phyloP scores from a whole-genome alignment of 495 filamentous ascomycete genomes.

The Tirmania nivea region DNA sequence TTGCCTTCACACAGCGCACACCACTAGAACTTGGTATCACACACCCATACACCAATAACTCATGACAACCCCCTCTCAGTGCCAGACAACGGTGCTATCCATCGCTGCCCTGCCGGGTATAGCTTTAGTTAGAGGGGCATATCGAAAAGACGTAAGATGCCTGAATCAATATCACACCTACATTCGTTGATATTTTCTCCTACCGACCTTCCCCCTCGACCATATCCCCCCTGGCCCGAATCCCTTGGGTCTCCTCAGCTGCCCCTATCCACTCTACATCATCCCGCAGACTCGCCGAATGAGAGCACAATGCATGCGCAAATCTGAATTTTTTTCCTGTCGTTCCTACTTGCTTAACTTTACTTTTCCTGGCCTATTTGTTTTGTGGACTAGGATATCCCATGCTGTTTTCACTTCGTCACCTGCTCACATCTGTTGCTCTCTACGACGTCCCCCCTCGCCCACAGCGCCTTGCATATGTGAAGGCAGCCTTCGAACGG shows the following conservation, averaged over 20 bases:
- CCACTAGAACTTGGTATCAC: no score
- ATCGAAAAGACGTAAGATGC: no score
- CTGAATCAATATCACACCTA: no score
- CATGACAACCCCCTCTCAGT: no score
- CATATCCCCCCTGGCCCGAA: conserved; percentile 6
- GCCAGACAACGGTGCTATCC: no score
- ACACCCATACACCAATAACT: no score
- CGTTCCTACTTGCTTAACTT: conserved; percentile 12
- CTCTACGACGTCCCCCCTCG: conserved; percentile 2
- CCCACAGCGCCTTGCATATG: conserved; percentile 12
- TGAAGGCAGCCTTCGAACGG: conserved; percentile 6
- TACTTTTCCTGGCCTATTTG: background rate
- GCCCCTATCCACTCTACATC: conserved; percentile 11
- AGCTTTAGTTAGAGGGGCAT: no score
- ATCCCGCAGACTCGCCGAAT: conserved; percentile 18
- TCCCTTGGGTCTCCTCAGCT: conserved; percentile 1
- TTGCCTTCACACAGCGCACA: no score
- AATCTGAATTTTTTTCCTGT: conserved; percentile 16
- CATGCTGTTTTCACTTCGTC: conserved; percentile 17
- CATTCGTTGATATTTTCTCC: no score
- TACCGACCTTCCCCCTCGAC: no score
- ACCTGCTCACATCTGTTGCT: conserved; percentile 13
- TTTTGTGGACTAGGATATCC: conserved; percentile 12
- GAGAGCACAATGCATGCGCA: conserved; percentile 9
- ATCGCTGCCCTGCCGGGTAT: no score